A percentile compares a stretch with the other conserved stretches of the same genome.
Evolutionary conservation across 176 grass and related monocot genomes (phyloP).

Genomic region (Oryza punctata): DNA sequence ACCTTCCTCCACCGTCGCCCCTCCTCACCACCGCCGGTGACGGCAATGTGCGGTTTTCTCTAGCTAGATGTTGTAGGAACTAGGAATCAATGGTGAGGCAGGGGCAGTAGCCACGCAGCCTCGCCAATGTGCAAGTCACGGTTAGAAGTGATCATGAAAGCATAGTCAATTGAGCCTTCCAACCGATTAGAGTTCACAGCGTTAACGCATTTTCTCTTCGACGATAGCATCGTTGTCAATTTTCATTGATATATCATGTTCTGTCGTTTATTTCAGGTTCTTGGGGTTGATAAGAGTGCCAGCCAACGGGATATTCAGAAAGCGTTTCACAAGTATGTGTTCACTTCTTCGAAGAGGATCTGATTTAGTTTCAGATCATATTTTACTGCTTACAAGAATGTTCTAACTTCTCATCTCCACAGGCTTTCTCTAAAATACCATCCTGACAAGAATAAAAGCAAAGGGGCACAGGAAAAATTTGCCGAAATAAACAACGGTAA

Average conservation of each 20-base stretch:
- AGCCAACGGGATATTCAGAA: slow-evolving; percentile 94
- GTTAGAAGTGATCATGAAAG: neutral
- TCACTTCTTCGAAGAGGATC: neutral
- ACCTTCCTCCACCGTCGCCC: neutral
- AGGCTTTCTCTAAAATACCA: slow-evolving; percentile 94
- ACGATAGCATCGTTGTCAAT: neutral
- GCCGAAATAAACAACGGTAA: slow-evolving; percentile 96
- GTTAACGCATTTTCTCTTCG: neutral
- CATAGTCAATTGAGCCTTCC: neutral
- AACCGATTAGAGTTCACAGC: neutral
- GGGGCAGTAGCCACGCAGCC: neutral
- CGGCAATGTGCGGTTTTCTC: neutral
- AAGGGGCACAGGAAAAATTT: slow-evolving; percentile 85
- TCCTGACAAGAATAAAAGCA: slow-evolving; percentile 96
- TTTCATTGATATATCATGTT: slow-evolving; percentile 3
- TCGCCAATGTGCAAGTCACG: neutral
- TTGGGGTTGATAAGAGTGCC: slow-evolving; percentile 92
- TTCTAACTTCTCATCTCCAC: slow-evolving; percentile 23
- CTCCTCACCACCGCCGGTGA: neutral
- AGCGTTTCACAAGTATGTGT: slow-evolving; percentile 92
- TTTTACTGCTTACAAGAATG: neutral
- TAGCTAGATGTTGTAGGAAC: neutral
- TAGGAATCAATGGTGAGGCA: neutral
- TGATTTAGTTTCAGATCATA: slow-evolving; percentile 8
- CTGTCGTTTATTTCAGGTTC: slow-evolving; percentile 58